A percentile compares a stretch with the other conserved stretches of the same genome.
These are phyloP conservation scores for Linnemannia elongata DNA, from an alignment of 192 early-diverging fungal species.

Conservation along the genomic window DNA sequence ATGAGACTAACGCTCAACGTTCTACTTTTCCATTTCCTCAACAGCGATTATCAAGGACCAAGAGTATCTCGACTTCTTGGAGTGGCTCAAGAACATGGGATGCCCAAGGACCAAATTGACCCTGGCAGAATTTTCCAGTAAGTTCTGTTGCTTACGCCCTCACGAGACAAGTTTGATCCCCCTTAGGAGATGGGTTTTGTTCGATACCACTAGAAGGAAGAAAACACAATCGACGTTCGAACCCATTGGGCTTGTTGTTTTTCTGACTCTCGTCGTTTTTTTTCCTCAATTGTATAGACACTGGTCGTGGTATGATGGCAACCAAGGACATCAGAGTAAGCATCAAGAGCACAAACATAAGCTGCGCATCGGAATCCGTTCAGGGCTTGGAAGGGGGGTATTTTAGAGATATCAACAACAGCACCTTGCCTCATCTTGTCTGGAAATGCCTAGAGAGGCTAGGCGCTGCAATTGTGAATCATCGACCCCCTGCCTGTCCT, in stretches of 20 bases:
- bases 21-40: not conserved
- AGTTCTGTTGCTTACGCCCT: slow-evolving; percentile 1
- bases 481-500: not conserved
- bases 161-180: not conserved
- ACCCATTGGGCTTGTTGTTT: not conserved
- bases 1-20: not conserved
- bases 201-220: not conserved
- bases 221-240: not conserved
- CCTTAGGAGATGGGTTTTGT: not conserved
- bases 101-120: slow-evolving; percentile 69
- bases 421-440: not conserved
- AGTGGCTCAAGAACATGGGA: slow-evolving; percentile 61
- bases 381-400: not conserved
- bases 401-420: not conserved
- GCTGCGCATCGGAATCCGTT: not conserved
- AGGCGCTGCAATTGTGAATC: not conserved
- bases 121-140: slow-evolving; percentile 66
- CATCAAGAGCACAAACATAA: not conserved
- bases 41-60: slow-evolving; percentile 61
- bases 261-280: not conserved
- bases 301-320: slow-evolving; percentile 74
- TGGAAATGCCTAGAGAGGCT: not conserved
- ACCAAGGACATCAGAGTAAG: slow-evolving; percentile 64
- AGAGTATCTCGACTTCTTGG: slow-evolving; percentile 60
- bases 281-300: slow-evolving; percentile 43